Conservation (phyloP, 108 stramenopile genomes). For the Cyclotella cryptica region DNA sequence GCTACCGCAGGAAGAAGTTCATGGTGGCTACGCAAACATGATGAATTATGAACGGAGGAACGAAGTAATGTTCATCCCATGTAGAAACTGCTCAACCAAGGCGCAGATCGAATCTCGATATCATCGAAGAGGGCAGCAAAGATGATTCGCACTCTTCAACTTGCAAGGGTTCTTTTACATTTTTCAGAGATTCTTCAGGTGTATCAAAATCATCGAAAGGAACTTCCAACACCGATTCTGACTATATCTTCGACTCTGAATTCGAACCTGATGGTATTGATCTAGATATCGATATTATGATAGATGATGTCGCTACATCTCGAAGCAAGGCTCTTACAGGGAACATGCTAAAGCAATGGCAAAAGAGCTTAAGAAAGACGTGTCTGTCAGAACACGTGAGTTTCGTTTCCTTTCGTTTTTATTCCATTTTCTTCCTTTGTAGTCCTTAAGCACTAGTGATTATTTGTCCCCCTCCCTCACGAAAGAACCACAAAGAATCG, state of each 20-base stretch:
- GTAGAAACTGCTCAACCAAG: background rate
- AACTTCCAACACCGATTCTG: conserved; percentile 1
- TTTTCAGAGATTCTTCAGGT: background rate
- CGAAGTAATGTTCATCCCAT: background rate
- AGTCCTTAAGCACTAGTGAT: background rate
- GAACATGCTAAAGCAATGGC: conserved; percentile 47
- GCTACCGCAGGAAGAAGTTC: background rate
- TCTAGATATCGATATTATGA: background rate
- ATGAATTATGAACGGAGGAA: background rate
- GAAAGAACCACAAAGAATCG: background rate
- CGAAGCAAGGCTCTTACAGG: conserved; percentile 7
- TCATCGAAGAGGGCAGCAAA: conserved; percentile 14
- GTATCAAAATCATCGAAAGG: conserved; percentile 3
- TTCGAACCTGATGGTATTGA: background rate
- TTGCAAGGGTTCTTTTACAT: background rate
- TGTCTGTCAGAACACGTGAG: conserved; percentile 12
- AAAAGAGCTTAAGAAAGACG: conserved; percentile 20
- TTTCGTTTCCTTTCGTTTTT: background rate
- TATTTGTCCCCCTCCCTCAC: background rate
- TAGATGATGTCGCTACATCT: background rate
- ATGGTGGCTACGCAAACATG: conserved; percentile 1
- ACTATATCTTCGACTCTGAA: conserved; percentile 1
- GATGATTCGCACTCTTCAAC: background rate
- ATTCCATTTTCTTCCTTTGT: background rate
- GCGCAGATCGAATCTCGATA: background rate